Base-by-base conservation (phyloP, 1,284 basidiomycete genomes). In the Cryptococcus sp. region DNA sequence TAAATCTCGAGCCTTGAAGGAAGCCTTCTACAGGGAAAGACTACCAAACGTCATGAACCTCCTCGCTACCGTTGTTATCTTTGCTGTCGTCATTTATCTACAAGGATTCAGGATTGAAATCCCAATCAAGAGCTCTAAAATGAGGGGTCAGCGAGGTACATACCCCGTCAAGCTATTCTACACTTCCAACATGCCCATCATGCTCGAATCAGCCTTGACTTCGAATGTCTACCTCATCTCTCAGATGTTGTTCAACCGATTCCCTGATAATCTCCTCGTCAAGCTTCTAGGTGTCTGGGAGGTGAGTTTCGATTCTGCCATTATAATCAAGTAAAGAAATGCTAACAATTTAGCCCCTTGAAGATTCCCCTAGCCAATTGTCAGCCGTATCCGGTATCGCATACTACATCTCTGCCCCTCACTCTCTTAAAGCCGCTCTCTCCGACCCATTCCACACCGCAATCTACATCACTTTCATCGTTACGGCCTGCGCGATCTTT, bases 91-190 rank as follows among this genome's bases (percentile, higher is more conserved):
- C 74, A 98, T 98, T 74, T 98, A 98, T 79, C 82, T 98, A 55
- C 94, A 98, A 77, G 94, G 96, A 25, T 98, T 98, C 88, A 83
- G 94, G 56, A 88, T 98, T 63, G 94, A 98, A 76, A 98, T 98
- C 70, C 94, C 94, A 16, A 90, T 98, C 76, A 98, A 98, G 83
- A 88, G 85, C 76, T 93, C 91, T 81, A 84, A 85, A 61, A 92
- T 93, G 86, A 84, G 92, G 59, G 94, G 96, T 28, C 92, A 98
- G 77, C 84, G 91, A 46, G 92, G 89, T 45, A 84, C 85, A 34
- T 98, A 96, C 81, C 94, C 96, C 54, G 84, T 98, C 79, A 98
- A 98, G 80, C 84, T 98, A 43, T 98, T 98, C 80, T 98, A 98
- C 80, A 98, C 94, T 22, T 87, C 85, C 59, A 98, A 98, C 81